Evolutionary conservation across 1,284 basidiomycete species (phyloP).

Genomic region (Pyrrhoderma lamaoense): DNA sequence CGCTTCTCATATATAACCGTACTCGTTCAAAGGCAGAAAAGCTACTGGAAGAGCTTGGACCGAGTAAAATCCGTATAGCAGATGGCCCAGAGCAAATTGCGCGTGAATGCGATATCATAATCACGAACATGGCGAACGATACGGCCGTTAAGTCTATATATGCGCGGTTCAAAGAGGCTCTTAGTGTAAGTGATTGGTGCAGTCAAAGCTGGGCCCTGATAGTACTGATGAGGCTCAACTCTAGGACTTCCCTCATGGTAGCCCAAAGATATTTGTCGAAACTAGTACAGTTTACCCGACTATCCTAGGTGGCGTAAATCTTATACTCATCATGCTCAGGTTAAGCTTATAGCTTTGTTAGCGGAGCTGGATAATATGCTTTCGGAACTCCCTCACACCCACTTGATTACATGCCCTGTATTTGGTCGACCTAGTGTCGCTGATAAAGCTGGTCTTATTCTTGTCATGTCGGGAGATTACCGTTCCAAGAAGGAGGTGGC

Average conservation of each 20-base stretch:
- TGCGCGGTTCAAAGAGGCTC: conserved; percentile 49
- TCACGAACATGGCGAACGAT: conserved; percentile 74
- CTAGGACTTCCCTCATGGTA: conserved; percentile 21
- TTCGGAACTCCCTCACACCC: conserved; percentile 51
- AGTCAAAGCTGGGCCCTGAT: neutral
- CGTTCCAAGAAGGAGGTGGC: conserved; percentile 77
- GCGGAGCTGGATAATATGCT: conserved; percentile 69
- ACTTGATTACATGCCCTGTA: conserved; percentile 73
- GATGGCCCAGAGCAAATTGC: conserved; percentile 51
- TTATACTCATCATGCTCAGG: neutral
- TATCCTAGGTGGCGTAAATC: conserved; percentile 45
- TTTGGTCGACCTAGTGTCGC: conserved; percentile 72
- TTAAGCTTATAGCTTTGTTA: conserved; percentile 21
- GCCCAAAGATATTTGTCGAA: conserved; percentile 72
- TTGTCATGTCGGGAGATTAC: conserved; percentile 80
- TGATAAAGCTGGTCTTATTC: conserved; percentile 60
- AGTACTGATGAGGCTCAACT: neutral
- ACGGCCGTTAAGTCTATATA: conserved; percentile 67
- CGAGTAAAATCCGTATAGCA: conserved; percentile 46
- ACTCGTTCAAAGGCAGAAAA: conserved; percentile 50
- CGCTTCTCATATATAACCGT: conserved; percentile 66
- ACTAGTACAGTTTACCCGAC: conserved; percentile 74
- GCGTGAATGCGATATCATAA: conserved; percentile 67
- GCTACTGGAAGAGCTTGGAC: conserved; percentile 47
- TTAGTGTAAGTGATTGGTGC: conserved; percentile 38